Conservation (phyloP, 225 moss, liverwort and hornwort genomes). For the Sphagnum contortum region DNA sequence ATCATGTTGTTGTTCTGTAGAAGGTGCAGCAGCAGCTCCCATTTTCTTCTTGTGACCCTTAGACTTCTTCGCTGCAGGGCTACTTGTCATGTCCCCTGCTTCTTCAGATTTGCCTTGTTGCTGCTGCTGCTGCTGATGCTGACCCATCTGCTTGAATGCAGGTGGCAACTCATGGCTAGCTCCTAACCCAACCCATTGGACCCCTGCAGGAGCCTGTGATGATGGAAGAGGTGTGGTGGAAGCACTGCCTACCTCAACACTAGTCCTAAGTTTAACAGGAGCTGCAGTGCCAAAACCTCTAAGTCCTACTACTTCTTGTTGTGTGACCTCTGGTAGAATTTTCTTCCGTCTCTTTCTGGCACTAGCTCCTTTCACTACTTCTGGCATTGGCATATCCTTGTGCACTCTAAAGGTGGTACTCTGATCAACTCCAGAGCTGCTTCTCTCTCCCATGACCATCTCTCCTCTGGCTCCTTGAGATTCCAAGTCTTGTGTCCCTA, state of each 20-base stretch:
- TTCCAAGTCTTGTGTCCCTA: background rate
- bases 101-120: constrained; percentile 4
- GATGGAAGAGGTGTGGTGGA: background rate
- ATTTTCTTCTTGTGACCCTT: constrained; percentile 1
- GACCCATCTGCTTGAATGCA: background rate
- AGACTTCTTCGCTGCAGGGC: background rate
- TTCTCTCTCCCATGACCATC: background rate
- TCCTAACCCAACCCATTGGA: constrained; percentile 5
- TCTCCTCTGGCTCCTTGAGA: background rate
- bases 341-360: background rate
- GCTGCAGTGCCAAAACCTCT: background rate
- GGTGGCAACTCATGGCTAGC: background rate
- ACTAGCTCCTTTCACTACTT: background rate
- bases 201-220: background rate
- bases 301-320: constrained; percentile 2
- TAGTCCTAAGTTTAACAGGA: background rate
- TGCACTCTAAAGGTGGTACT: no score
- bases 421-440: background rate
- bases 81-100: constrained; percentile 5
- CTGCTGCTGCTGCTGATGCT: background rate
- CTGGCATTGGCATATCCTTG: no score
- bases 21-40: background rate
- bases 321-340: background rate
- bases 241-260: background rate
- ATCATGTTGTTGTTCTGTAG: constrained; percentile 1